These are phyloP conservation scores for Amyloporia xantha DNA, from an alignment of 768 basidiomycete species.

Conservation along the genomic window DNA sequence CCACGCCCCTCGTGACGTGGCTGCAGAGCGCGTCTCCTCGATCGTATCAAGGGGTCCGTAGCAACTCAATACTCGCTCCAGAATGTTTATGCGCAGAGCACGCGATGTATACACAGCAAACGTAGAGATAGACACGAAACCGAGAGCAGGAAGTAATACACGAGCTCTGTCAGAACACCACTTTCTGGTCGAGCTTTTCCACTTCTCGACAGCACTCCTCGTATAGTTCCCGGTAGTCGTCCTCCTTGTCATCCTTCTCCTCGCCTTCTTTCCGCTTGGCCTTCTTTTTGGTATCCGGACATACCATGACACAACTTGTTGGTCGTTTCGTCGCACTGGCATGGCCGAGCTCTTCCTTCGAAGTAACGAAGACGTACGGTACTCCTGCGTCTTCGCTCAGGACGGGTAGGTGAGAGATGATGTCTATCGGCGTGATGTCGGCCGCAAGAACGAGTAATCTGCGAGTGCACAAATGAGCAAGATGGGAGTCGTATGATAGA, in stretches of 20 bases:
- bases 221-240: slow-evolving; percentile 83
- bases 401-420: slow-evolving; percentile 93
- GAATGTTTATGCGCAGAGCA: too few species aligned
- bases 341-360: slow-evolving; percentile 93
- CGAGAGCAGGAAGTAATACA: not conserved
- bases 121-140: too few species aligned
- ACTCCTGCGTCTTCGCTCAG: slow-evolving; percentile 90
- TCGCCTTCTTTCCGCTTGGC: slow-evolving; percentile 52
- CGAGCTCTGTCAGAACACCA: slow-evolving; percentile 49
- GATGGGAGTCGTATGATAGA: not conserved
- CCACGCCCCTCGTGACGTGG: slow-evolving; percentile 21
- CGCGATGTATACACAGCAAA: too few species aligned
- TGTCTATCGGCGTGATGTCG: slow-evolving; percentile 97
- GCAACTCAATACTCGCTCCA: too few species aligned
- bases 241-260: slow-evolving; percentile 57
- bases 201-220: slow-evolving; percentile 85
- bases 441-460: slow-evolving; percentile 90
- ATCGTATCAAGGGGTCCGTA: not conserved
- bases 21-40: slow-evolving; percentile 9
- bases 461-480: not conserved
- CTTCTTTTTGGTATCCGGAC: slow-evolving; percentile 74
- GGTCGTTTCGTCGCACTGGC: slow-evolving; percentile 97
- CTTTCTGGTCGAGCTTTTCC: slow-evolving; percentile 64
- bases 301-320: slow-evolving; percentile 96
- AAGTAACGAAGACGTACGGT: slow-evolving; percentile 84